Percentiles rank a stretch among this genome's conserved stretches.
Evolutionary conservation across 257 asterid genomes (phyloP).

Genomic region (Ilex aquifolium): DNA sequence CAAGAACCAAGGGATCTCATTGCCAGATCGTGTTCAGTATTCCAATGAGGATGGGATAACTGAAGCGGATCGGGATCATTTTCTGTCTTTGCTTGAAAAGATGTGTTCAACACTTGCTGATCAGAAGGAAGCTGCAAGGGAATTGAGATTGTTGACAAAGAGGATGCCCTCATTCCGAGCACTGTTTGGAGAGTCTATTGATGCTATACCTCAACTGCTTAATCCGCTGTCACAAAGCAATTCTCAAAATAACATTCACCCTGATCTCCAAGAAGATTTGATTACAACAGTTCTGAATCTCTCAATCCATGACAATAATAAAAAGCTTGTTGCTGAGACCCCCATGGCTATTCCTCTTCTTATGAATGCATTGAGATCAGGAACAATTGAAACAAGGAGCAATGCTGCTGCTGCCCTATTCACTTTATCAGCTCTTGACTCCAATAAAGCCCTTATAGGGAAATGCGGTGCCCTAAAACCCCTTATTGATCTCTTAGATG

Average conservation of each 20-base stretch:
- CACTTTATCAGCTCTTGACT: constrained; percentile 72
- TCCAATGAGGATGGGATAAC: constrained; percentile 47
- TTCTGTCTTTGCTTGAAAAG: constrained; percentile 47
- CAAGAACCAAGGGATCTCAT: constrained; percentile 45
- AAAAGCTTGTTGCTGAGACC: constrained; percentile 78
- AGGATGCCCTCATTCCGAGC: constrained; percentile 68
- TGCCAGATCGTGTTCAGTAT: constrained; percentile 44
- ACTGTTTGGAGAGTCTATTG: constrained; percentile 58
- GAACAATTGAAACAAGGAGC: constrained; percentile 66
- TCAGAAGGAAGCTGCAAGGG: constrained; percentile 73
- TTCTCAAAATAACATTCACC: constrained; percentile 18
- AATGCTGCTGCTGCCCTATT: constrained; percentile 94
- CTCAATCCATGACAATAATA: constrained; percentile 82
- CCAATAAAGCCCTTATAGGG: constrained; percentile 73
- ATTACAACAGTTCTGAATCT: constrained; percentile 75
- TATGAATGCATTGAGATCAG: constrained; percentile 46
- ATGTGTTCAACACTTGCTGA: constrained; percentile 50
- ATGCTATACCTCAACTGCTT: constrained; percentile 54
- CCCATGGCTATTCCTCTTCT: constrained; percentile 65
- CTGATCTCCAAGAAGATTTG: constrained; percentile 75
- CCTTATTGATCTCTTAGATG: constrained; percentile 57
- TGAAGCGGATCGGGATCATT: constrained; percentile 50
- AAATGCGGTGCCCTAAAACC: constrained; percentile 67
- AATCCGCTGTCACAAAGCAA: constrained; percentile 46
- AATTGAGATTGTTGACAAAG: constrained; percentile 61